phyloP scores from a whole-genome alignment of 768 basidiomycete species.

The Albatrellus ellisii region DNA sequence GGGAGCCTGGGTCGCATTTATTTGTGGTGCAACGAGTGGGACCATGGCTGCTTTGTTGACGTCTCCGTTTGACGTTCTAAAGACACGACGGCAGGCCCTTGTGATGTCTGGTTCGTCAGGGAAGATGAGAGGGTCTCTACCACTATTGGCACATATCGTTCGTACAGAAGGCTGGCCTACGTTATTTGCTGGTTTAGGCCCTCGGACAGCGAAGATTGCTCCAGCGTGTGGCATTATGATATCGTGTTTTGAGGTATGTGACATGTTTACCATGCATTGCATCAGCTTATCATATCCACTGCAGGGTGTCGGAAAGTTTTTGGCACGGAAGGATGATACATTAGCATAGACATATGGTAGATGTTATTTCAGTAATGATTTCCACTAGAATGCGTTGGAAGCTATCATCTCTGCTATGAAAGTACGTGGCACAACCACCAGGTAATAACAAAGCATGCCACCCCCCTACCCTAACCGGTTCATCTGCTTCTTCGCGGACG shows the following conservation, averaged over 20 bases:
- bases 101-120: slow-evolving; percentile 41
- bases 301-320: slow-evolving; percentile 46
- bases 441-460: slow-evolving; percentile 8
- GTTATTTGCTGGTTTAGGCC: slow-evolving; percentile 73
- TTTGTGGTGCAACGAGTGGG: slow-evolving; percentile 85
- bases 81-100: slow-evolving; percentile 84
- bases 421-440: too few relatives aligned
- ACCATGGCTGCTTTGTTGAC: slow-evolving; percentile 78
- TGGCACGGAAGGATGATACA: slow-evolving; percentile 23
- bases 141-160: slow-evolving; percentile 55
- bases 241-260: slow-evolving; percentile 74
- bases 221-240: slow-evolving; percentile 99
- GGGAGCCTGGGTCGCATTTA: slow-evolving; percentile 64
- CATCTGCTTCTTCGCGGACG: slow-evolving; percentile 69
- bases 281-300: slow-evolving; percentile 9
- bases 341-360: slow-evolving; percentile 7
- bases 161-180: slow-evolving; percentile 68
- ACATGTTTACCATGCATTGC: slow-evolving; percentile 1
- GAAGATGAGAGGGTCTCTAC: slow-evolving; percentile 36
- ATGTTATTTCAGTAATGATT: slow-evolving; percentile 1
- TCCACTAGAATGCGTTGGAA: slow-evolving; percentile 5
- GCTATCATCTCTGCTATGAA: background rate
- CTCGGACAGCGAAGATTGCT: slow-evolving; percentile 89
- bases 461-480: slow-evolving; percentile 50
- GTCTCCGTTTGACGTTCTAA: slow-evolving; percentile 93